phyloP scores from a whole-genome alignment of 352 stramenopile genomes.

The Globisporangium irregulare region DNA sequence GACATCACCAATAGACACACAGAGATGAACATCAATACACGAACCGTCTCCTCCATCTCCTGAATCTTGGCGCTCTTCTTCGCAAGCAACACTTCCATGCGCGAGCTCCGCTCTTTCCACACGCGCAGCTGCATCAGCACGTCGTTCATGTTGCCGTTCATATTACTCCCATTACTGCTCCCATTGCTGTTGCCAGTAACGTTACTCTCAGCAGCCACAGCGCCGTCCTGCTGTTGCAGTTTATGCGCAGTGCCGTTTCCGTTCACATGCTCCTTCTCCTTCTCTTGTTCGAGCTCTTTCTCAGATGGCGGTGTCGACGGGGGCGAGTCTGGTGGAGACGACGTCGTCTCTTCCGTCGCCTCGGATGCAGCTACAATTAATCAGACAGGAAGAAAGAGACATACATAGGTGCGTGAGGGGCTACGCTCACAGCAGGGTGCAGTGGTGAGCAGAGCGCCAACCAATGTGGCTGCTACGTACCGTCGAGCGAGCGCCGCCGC shows the following conservation, averaged over 20 bases:
- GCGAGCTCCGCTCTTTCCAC: conserved; percentile 60
- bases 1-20: neutral
- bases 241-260: neutral
- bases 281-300: neutral
- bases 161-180: neutral
- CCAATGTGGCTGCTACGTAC: neutral
- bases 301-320: conserved; percentile 4
- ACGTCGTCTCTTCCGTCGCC: conserved; percentile 6
- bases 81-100: conserved; percentile 59
- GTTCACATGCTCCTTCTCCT: neutral
- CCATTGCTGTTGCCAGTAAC: neutral
- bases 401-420: neutral
- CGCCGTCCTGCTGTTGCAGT: neutral
- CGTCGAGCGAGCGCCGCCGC: neutral
- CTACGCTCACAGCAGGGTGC: neutral
- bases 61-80: conserved; percentile 75
- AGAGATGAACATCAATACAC: neutral
- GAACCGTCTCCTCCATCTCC: conserved; percentile 74
- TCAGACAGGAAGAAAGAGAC: neutral
- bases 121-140: conserved; percentile 36
- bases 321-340: conserved; percentile 9
- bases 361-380: neutral
- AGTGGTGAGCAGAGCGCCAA: neutral
- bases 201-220: neutral
- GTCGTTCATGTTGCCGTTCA: conserved; percentile 19